Percentiles rank a stretch among this genome's conserved stretches.
Evolutionary conservation across 169 alveolate genomes (phyloP).

Genomic region (Cryptosporidium canis): DNA sequence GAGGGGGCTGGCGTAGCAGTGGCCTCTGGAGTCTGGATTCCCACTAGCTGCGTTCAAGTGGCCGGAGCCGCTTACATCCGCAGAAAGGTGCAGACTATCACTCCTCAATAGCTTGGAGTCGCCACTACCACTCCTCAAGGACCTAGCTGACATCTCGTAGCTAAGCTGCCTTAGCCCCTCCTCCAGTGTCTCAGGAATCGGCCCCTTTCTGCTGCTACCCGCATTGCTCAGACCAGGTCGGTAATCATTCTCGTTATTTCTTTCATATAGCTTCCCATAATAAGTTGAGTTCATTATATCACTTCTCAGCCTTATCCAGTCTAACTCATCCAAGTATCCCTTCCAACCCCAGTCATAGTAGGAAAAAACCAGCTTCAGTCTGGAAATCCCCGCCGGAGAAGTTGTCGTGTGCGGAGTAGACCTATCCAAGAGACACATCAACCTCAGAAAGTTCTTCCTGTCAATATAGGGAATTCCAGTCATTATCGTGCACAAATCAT

Average conservation of each 20-base stretch:
- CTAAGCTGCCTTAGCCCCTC: slow-evolving; percentile 51
- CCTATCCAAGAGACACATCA: slow-evolving; percentile 60
- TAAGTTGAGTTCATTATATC: slow-evolving; percentile 35
- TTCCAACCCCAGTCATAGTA: slow-evolving; percentile 73
- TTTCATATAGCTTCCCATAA: slow-evolving; percentile 23
- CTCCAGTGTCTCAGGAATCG: slow-evolving; percentile 44
- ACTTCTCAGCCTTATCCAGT: slow-evolving; percentile 60
- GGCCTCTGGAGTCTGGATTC: background rate
- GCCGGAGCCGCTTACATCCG: background rate
- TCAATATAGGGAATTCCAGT: slow-evolving; percentile 68
- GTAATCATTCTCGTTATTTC: background rate
- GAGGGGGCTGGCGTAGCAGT: background rate
- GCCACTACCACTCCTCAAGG: background rate
- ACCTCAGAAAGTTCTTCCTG: slow-evolving; percentile 42
- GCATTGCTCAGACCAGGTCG: background rate
- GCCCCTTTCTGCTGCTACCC: background rate
- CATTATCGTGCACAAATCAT: slow-evolving; percentile 54
- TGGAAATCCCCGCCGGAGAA: slow-evolving; percentile 69
- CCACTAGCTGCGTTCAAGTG: background rate
- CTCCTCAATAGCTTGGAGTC: background rate
- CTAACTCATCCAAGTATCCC: slow-evolving; percentile 45
- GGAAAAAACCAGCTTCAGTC: slow-evolving; percentile 60
- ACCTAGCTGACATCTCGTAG: slow-evolving; percentile 26
- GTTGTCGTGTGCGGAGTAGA: slow-evolving; percentile 71
- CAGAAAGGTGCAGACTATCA: background rate